Evolutionary conservation across 2,329 filamentous ascomycete genomes (phyloP).

Genomic region (Aspergillus nomiae): DNA sequence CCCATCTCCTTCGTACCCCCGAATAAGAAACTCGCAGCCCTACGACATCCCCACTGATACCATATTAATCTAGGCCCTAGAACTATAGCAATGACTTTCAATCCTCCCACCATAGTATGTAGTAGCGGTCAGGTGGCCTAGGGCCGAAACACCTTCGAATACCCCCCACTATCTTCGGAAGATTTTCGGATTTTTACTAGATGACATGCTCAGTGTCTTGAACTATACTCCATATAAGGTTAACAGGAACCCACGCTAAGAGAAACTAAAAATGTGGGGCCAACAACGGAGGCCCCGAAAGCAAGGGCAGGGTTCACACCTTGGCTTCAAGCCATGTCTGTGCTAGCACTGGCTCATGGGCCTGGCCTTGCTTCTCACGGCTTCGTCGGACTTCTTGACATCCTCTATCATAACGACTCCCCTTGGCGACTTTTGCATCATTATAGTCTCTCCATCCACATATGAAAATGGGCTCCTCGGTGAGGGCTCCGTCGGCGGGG

Average conservation of each 20-base stretch:
- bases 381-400: neutral
- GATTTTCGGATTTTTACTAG: neutral
- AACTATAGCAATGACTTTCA: neutral
- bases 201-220: neutral
- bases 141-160: no score
- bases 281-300: neutral
- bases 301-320: no score
- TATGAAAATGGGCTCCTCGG: no score
- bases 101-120: neutral
- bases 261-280: neutral
- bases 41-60: neutral
- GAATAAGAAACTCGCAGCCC: neutral
- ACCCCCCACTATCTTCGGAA: neutral
- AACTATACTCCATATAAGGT: neutral
- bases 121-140: neutral
- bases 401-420: no score
- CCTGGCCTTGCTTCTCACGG: no score
- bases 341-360: no score
- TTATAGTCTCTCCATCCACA: neutral
- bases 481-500: no score
- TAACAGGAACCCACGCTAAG: neutral
- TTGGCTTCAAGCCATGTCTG: no score
- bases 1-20: accelerated
- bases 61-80: neutral
- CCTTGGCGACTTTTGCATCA: neutral